Evolutionary conservation across 352 stramenopile genomes (phyloP).

Genomic region (Phytopythium vexans): DNA sequence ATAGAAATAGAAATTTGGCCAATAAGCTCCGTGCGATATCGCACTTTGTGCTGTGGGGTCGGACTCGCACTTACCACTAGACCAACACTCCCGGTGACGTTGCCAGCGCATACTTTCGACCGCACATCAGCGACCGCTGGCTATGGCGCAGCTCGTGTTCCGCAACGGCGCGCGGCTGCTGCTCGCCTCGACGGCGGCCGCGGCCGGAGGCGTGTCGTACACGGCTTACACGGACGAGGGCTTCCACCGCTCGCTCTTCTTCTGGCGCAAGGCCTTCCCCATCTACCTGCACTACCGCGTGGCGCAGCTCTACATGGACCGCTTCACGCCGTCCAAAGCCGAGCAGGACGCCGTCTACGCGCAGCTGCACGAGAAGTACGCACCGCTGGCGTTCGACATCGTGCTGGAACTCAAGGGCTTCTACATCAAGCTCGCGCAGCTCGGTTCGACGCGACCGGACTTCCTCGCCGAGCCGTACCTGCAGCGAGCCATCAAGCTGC

Average conservation of each 20-base stretch:
- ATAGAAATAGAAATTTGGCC: too few relatives aligned
- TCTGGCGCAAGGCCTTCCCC: constrained; percentile 86
- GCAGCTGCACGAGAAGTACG: constrained; percentile 70
- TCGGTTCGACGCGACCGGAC: constrained; percentile 75
- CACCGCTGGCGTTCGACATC: constrained; percentile 77
- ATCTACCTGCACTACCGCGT: constrained; percentile 84
- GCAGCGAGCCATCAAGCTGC: constrained; percentile 62
- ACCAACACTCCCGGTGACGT: too few relatives aligned
- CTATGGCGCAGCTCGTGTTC: constrained; percentile 34
- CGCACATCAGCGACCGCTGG: too few relatives aligned
- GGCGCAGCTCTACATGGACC: constrained; percentile 74
- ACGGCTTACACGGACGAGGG: constrained; percentile 71
- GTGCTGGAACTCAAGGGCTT: constrained; percentile 84
- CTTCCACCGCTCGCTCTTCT: constrained; percentile 78
- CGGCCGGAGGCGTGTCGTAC: constrained; percentile 47
- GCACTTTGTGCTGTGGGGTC: too few relatives aligned
- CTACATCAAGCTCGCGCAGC: constrained; percentile 86
- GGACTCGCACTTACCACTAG: too few relatives aligned
- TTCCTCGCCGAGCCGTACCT: constrained; percentile 83
- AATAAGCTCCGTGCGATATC: too few relatives aligned
- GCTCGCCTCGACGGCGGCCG: constrained; percentile 43
- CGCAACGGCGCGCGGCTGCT: constrained; percentile 59
- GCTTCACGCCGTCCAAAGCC: constrained; percentile 29
- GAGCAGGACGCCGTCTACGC: constrained; percentile 75
- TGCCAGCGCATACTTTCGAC: too few relatives aligned